phyloP scores from a whole-genome alignment of 176 grass and related monocot species.

The Hsuehochloa calcarea region DNA sequence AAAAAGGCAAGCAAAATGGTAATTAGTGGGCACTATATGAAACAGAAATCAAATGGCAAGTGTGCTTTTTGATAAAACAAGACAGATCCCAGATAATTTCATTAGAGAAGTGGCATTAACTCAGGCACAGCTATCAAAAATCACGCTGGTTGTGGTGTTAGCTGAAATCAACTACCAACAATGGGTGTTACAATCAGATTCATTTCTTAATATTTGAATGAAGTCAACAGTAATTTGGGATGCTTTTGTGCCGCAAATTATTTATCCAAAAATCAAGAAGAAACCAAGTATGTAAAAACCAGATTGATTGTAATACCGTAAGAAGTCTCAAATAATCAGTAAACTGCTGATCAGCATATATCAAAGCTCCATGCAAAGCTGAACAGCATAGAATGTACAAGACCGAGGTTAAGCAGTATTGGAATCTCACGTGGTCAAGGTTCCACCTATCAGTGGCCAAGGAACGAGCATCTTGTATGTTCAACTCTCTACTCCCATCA shows the following conservation, averaged over 20 bases:
- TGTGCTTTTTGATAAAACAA: neutral
- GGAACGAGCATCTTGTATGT: conserved; percentile 76
- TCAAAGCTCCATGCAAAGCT: no score
- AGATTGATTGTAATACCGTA: no score
- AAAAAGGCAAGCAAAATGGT: neutral
- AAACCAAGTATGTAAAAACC: no score
- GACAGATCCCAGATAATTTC: neutral
- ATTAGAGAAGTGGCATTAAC: neutral
- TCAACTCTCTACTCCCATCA: conserved; percentile 58
- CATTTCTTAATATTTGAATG: neutral
- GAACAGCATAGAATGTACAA: no score
- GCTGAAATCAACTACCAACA: neutral
- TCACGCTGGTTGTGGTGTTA: neutral
- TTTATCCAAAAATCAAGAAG: no score
- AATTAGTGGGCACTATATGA: neutral
- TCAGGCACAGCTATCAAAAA: neutral
- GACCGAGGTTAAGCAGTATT: neutral
- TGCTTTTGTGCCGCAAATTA: no score
- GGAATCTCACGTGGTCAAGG: conserved; percentile 56
- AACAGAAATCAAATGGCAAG: neutral
- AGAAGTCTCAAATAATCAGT: no score
- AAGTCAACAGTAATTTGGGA: neutral
- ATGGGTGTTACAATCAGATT: neutral
- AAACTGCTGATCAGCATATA: no score
- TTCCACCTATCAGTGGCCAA: conserved; percentile 76